Base-by-base conservation (phyloP, 331 rosid species). In the Malus hybrid region DNA sequence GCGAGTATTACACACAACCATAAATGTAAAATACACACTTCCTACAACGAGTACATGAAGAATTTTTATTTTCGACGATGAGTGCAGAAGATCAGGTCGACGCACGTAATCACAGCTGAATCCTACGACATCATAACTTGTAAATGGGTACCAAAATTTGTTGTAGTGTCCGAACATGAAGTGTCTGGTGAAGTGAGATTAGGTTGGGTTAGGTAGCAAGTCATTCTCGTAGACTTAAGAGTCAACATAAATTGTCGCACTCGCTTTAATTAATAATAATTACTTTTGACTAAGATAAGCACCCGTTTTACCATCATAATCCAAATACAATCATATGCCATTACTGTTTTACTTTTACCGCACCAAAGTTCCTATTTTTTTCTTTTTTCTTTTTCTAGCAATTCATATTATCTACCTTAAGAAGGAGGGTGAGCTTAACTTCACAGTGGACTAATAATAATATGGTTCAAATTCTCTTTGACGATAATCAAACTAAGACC, bases 381-480 rank as follows among this genome's bases (percentile, higher is more conserved):
- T 31, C 0, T 4, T 6, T 33, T 34, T 34, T 34, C 2, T 2
- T 36, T 36, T 36, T 36, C 0, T 0, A 36, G 1, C 10, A 36
- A 36, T 7, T 0, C 10, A 36, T 36, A 36, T 0, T 36, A 0
- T 36, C 2, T 36, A 36, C 1, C 0, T 2, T 36, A 36, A 7
- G 0, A 0, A 7, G 0, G 0, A 36, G 1, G 1, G 0, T 36
- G 11, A 8, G 3, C 1, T 36, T 36, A 8, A 0, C 0, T 0
- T 36, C 10, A 36, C 3, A 36, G 0, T 36, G 0, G 0, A 36
- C 0, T 36, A 36, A 0, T 0, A 7, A 36, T 36, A 7, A 36
- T 36, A 2, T 36, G 0, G 2, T 8, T 36, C 1, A 36, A 36
- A 36, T 36, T 36, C 44, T 36, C 3, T 36, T 2, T 8, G 1